Evolutionary conservation across 768 basidiomycete species (phyloP).

Genomic region (Lepiota brunneoincarnata): DNA sequence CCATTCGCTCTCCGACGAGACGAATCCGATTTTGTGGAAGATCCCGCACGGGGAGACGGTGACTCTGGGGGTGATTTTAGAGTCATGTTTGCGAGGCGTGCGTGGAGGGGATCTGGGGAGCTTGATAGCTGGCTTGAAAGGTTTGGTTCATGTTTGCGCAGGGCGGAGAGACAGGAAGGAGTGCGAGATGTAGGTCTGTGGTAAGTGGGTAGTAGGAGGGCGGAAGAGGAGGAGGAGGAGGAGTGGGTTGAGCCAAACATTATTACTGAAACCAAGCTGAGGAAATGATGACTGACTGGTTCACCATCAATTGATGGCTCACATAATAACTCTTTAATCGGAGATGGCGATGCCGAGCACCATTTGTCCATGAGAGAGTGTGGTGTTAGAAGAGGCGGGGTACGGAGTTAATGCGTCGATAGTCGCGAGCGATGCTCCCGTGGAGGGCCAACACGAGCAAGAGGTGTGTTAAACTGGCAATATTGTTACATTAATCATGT

Average conservation of each 20-base stretch:
- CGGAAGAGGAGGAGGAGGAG: no score
- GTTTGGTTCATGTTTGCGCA: conserved; percentile 1
- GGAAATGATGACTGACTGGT: no score
- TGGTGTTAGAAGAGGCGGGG: conserved; percentile 23
- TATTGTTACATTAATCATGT: no score
- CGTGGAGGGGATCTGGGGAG: not conserved
- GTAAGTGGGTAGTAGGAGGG: not conserved
- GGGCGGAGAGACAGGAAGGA: conserved; percentile 4
- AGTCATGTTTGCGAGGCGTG: conserved; percentile 1
- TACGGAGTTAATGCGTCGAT: conserved; percentile 26
- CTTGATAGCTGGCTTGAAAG: not conserved
- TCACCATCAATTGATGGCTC: no score
- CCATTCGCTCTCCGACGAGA: not conserved
- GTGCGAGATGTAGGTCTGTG: conserved; percentile 3
- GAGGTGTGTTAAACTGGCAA: no score
- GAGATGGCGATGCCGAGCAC: conserved; percentile 1
- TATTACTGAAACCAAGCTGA: no score
- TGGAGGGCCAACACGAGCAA: no score
- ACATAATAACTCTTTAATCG: no score
- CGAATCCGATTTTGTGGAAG: not conserved
- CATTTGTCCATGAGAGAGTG: not conserved
- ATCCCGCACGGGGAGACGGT: not conserved
- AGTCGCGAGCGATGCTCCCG: conserved; percentile 8
- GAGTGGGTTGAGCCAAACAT: no score
- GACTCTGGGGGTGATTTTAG: not conserved